Percentiles rank a stretch among this genome's conserved stretches.
Evolutionary conservation across 768 basidiomycete species (phyloP).

Genomic region (Boletellus ananas): DNA sequence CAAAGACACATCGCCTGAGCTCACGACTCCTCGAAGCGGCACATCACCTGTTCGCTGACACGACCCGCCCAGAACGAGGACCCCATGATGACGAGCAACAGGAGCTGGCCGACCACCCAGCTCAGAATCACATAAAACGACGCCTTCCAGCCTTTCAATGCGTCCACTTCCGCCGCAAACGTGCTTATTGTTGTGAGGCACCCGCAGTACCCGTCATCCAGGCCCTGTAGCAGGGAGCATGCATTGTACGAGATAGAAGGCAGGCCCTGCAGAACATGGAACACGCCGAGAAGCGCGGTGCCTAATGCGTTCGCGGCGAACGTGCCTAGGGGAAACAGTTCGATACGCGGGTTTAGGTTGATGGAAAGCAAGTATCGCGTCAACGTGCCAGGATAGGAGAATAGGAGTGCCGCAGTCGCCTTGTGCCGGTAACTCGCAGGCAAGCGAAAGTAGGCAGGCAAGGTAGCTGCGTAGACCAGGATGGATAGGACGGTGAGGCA

Average conservation of each 20-base stretch:
- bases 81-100: slow-evolving; percentile 72
- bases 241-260: slow-evolving; percentile 41
- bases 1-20: no score
- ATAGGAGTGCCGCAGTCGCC: slow-evolving; percentile 83
- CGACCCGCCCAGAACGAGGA: slow-evolving; percentile 53
- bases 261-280: slow-evolving; percentile 65
- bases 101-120: slow-evolving; percentile 63
- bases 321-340: slow-evolving; percentile 73
- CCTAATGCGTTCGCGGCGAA: slow-evolving; percentile 71
- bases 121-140: slow-evolving; percentile 69
- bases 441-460: slow-evolving; percentile 76
- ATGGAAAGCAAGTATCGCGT: slow-evolving; percentile 77
- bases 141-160: slow-evolving; percentile 53
- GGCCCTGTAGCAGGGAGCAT: slow-evolving; percentile 75
- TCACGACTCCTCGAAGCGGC: slow-evolving; percentile 36
- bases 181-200: slow-evolving; percentile 94
- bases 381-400: slow-evolving; percentile 86
- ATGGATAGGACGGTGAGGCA: slow-evolving; percentile 52
- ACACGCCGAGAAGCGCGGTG: slow-evolving; percentile 75
- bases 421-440: slow-evolving; percentile 65
- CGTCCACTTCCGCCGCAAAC: slow-evolving; percentile 75
- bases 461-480: slow-evolving; percentile 68
- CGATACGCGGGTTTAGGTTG: slow-evolving; percentile 60
- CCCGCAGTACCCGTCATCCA: slow-evolving; percentile 91
- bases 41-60: slow-evolving; percentile 45